Evolutionary conservation across 2,329 filamentous ascomycete species (phyloP), one percentile per base, ranked within the genome.

Genomic region (Alternaria hordeiaustralica): DNA sequence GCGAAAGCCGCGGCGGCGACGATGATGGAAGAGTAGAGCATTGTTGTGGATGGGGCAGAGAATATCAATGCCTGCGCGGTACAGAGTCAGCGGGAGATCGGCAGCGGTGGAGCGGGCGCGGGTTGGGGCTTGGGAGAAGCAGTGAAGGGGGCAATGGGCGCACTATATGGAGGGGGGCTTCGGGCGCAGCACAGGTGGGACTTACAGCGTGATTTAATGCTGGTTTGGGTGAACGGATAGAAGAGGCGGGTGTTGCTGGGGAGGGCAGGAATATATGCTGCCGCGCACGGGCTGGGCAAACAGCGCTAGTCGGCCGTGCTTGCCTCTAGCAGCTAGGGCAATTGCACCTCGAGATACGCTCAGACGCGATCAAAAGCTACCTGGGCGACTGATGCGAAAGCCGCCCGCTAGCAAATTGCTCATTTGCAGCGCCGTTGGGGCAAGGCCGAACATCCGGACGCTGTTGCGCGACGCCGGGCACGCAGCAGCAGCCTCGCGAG

Each of bases 11-110:
- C 72, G 53, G 81, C 81, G 74, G 83, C 79, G 73, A 84, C 63
- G 72, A 85, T 66, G 70, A 84, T 72, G 62, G 81, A 78, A 43
- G 83, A 81, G 80, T 81, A 82, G 80, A 83, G 78, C 84, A 86
- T 84, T 78, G 78, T 71, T 67, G 65, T 43, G 36, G 51, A 65
- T 65, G 66, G 64, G 73, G 64, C 68, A 66, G 71, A 71, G 71
- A 25, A 53, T 78, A 79, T 79, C 72, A 78, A 79, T 80, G 79
- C 73, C 76, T 80, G 71, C 9, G 61, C 46, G 12, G 55, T 56
- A 58, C 23, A 62, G 56, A 20, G 72, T 78, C 69, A 78, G 75
- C 70, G 68, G 65, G 64, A 66, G 67, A 63, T 68, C 56, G 61
- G 64, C 64, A 54, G 55, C 45, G 58, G 55, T 58, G 56, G 57